These are phyloP conservation scores for Lepidium didymum DNA, from an alignment of 345 rosid species.

Conservation along the genomic window DNA sequence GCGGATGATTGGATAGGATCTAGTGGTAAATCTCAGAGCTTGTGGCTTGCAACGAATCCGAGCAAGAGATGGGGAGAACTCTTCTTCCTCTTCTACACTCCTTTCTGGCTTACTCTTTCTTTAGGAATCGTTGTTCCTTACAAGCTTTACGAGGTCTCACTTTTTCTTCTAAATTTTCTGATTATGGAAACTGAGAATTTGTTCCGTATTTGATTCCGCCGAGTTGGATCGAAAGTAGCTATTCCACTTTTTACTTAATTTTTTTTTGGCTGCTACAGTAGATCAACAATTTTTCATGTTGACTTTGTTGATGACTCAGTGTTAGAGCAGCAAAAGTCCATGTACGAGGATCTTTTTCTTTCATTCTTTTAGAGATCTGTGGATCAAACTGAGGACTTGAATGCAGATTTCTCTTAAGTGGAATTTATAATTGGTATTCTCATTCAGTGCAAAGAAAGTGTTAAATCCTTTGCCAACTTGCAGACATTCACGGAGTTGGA, in stretches of 20 bases:
- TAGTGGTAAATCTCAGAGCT: constrained; percentile 18
- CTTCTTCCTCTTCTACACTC: constrained; percentile 87
- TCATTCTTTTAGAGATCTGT: neutral
- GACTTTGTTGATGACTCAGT: too few relatives aligned
- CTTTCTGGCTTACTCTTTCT: constrained; percentile 90
- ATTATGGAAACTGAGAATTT: too few relatives aligned
- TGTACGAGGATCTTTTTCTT: neutral
- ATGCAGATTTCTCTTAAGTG: neutral
- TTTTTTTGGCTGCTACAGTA: neutral
- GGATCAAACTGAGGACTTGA: neutral
- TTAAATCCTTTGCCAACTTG: neutral
- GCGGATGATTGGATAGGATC: too few relatives aligned
- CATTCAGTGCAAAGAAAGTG: neutral
- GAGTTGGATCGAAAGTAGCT: too few relatives aligned
- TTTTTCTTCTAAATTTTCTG: too few relatives aligned
- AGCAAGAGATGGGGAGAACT: constrained; percentile 98
- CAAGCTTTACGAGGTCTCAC: constrained; percentile 83
- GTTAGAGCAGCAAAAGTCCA: too few relatives aligned
- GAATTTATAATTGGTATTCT: neutral
- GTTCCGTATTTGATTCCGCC: too few relatives aligned
- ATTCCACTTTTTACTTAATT: too few relatives aligned
- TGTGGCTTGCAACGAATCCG: constrained; percentile 74
- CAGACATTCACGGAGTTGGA: constrained; percentile 92
- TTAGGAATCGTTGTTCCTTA: constrained; percentile 83
- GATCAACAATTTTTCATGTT: neutral